phyloP scores from a whole-genome alignment of 768 basidiomycete species.

The Termitomyces sp. region DNA sequence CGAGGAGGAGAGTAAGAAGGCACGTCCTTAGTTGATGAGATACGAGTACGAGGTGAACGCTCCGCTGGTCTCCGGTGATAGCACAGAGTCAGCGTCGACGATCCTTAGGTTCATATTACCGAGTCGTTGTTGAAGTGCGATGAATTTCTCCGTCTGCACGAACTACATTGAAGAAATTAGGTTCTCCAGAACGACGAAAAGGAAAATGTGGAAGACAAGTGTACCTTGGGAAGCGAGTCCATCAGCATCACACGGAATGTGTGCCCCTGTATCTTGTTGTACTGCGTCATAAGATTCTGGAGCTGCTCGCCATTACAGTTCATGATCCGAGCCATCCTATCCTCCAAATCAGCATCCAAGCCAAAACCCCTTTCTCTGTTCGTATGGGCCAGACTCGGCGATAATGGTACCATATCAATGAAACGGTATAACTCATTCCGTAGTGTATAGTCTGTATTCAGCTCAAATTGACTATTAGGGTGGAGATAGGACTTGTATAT shows the following conservation, averaged over 20 bases:
- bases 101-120: slow-evolving; percentile 1
- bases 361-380: not conserved
- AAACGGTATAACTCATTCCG: slow-evolving; percentile 11
- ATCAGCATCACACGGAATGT: slow-evolving; percentile 14
- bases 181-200: not conserved
- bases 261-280: slow-evolving; percentile 7
- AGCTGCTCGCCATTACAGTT: slow-evolving; percentile 10
- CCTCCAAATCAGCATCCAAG: not conserved
- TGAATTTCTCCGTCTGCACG: slow-evolving; percentile 8
- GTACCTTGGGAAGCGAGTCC: slow-evolving; percentile 12
- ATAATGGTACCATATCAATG: slow-evolving; percentile 3
- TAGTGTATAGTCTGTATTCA: slow-evolving; percentile 11
- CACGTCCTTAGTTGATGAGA: slow-evolving; percentile 1
- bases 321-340: slow-evolving; percentile 7
- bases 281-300: slow-evolving; percentile 6
- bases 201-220: not conserved
- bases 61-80: not conserved
- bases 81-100: not conserved
- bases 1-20: not conserved
- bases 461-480: slow-evolving; percentile 9
- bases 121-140: slow-evolving; percentile 2
- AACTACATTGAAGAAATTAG: slow-evolving; percentile 3
- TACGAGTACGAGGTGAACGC: slow-evolving; percentile 6
- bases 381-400: not conserved
- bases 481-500: slow-evolving; percentile 13